Percentiles rank a stretch among this genome's conserved stretches.
Conservation (phyloP, 1,284 basidiomycete genomes). For the Microstroma glucosiphilum region DNA sequence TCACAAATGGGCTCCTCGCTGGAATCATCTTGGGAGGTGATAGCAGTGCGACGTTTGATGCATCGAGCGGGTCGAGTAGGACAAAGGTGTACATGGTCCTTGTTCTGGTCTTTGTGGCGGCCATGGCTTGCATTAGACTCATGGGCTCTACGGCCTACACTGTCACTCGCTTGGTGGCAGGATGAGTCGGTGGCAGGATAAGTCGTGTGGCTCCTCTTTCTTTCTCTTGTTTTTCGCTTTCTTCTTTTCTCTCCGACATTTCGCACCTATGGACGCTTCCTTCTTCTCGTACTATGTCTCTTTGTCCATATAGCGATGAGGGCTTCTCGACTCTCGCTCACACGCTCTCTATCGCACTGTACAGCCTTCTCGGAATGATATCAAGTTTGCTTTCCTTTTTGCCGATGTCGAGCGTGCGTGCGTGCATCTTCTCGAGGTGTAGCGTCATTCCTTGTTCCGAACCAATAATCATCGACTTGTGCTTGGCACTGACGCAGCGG, state of each 20-base stretch:
- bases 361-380: too few relatives aligned
- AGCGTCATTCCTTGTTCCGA: too few relatives aligned
- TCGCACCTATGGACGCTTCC: not conserved
- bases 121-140: slow-evolving; percentile 41
- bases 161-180: slow-evolving; percentile 30
- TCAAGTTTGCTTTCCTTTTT: too few relatives aligned
- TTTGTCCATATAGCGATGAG: too few relatives aligned
- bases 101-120: slow-evolving; percentile 44
- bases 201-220: not conserved
- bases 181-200: slow-evolving; percentile 22
- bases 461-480: too few relatives aligned
- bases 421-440: too few relatives aligned
- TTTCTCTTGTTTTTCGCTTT: not conserved
- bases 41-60: slow-evolving; percentile 29
- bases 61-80: slow-evolving; percentile 24
- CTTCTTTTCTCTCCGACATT: not conserved
- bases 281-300: too few relatives aligned
- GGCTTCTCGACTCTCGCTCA: too few relatives aligned
- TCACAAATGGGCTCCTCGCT: slow-evolving; percentile 61
- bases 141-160: slow-evolving; percentile 39
- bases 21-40: slow-evolving; percentile 41
- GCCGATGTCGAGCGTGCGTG: too few relatives aligned
- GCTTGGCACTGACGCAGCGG: too few relatives aligned
- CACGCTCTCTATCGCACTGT: too few relatives aligned
- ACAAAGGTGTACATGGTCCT: slow-evolving; percentile 46